Evolutionary conservation across 177 flowering plant species (phyloP), one percentile per base, ranked within the genome.

Genomic region (Vitis hybrid): DNA sequence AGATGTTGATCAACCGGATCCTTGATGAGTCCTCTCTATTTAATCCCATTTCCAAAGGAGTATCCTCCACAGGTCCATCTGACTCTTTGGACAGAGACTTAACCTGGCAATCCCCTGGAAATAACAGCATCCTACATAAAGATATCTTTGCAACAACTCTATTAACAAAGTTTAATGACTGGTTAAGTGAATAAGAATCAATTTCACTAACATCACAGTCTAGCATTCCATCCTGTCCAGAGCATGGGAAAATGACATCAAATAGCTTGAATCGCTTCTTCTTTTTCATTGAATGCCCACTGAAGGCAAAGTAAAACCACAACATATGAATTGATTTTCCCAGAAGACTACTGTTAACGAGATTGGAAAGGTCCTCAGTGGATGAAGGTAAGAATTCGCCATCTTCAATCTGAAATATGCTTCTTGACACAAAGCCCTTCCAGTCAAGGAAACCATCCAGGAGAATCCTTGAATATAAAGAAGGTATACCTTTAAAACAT

Each of bases 271-370:
- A 66, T n/a, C 85, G 72, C 74, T 76, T 79, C 67, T 84, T 75
- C 71, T 68, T 56, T 68, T 62, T 79, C 55, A 79, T 60, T 32
- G 78, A 67, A 55, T 79, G 81, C 53, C 66, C 85, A 62, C 67
- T 72, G 35, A 80, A 66, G 41, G 69, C 35, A 66, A 87, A 80
- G 74, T 84, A 72, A 76, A 73, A 77, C n/a, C 68, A 79, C 77
- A 92, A 76, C 91, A 94, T 77, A 52, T 30, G 65, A 63, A 90
- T 63, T 52, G 90, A 74, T 76, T 90, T 91, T 57, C 88, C 90
- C 77, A 89, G 93, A 75, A 89, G 84, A 76, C 90, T 95, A 35
- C 64, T 58, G 52, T 71, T 57, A 69, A 84, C 72, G 61, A 82
- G 66, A 63, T 74, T 41, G 57, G 76, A 71, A 74, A 89, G 76